phyloP scores from a whole-genome alignment of 495 filamentous ascomycete species.

The Glarea lozoyensis region DNA sequence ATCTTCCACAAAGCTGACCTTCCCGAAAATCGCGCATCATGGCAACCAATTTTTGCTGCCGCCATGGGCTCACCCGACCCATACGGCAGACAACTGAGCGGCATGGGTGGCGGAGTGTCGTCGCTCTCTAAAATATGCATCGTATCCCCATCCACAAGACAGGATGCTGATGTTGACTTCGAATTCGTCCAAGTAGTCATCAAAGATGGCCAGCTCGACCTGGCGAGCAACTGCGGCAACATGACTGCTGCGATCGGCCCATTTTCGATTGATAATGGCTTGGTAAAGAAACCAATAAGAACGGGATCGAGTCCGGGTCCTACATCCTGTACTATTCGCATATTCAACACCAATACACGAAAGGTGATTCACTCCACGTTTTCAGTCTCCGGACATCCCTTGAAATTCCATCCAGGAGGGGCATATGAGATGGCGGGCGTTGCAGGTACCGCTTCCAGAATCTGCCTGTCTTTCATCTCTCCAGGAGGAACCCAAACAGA shows the following conservation, averaged over 20 bases:
- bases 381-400: conserved; percentile 37
- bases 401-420: conserved; percentile 38
- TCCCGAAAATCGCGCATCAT: conserved; percentile 35
- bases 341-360: conserved; percentile 45
- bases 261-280: conserved; percentile 46
- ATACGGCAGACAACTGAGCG: conserved; percentile 60
- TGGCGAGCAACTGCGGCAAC: conserved; percentile 66
- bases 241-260: conserved; percentile 63
- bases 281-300: conserved; percentile 25
- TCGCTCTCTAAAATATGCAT: conserved; percentile 65
- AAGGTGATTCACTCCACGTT: conserved; percentile 41
- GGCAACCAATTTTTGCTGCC: conserved; percentile 47
- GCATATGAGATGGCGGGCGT: conserved; percentile 62
- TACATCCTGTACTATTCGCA: conserved; percentile 29
- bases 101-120: conserved; percentile 62
- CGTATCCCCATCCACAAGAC: conserved; percentile 34
- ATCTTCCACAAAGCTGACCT: conserved; percentile 48
- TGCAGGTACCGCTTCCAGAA: conserved; percentile 43
- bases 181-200: conserved; percentile 64
- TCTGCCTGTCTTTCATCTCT: conserved; percentile 54
- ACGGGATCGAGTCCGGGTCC: conserved; percentile 12
- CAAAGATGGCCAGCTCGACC: conserved; percentile 47
- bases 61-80: conserved; percentile 63
- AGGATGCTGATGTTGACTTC: conserved; percentile 58
- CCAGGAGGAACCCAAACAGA: conserved; percentile 63